Conservation (phyloP, 2,329 filamentous ascomycete genomes). For the Penicillium sumatraense region DNA sequence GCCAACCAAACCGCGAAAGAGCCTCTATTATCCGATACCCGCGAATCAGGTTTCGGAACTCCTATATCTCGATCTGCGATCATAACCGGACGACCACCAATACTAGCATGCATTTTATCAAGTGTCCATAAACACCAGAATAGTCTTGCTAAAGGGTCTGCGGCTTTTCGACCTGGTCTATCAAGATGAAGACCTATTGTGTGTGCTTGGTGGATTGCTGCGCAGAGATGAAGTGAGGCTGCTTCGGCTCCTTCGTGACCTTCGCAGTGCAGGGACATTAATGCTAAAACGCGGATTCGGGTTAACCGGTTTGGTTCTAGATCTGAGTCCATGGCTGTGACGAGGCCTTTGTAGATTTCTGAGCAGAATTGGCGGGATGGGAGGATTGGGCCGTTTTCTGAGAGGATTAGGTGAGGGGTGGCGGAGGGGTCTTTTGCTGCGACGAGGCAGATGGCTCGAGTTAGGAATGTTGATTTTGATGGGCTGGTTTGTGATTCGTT, state of each 20-base stretch:
- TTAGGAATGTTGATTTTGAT: conserved; percentile 38
- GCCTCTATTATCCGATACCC: conserved; percentile 11
- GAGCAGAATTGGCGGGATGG: conserved; percentile 44
- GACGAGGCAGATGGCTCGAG: conserved; percentile 46
- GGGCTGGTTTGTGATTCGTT: conserved; percentile 29
- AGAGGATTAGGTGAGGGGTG: conserved; percentile 36
- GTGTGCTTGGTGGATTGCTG: conserved; percentile 48
- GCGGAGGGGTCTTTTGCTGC: conserved; percentile 44
- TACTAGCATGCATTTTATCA: conserved; percentile 48
- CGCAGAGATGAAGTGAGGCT: conserved; percentile 44
- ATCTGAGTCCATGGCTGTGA: conserved; percentile 42
- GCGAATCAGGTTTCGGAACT: conserved; percentile 33
- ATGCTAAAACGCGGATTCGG: conserved; percentile 42
- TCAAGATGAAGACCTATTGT: conserved; percentile 45
- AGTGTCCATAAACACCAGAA: conserved; percentile 49
- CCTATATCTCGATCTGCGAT: conserved; percentile 47
- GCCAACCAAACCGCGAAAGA: conserved; percentile 45
- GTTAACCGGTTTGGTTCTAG: conserved; percentile 43
- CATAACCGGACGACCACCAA: conserved; percentile 45
- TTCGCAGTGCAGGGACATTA: conserved; percentile 48
- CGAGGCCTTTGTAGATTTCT: conserved; percentile 42
- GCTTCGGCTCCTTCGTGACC: conserved; percentile 46
- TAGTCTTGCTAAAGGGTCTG: conserved; percentile 35
- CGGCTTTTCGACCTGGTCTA: conserved; percentile 35
- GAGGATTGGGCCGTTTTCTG: conserved; percentile 34